Conservation (phyloP, 1,139 yeast genomes). For the Suhomyces taliae region DNA sequence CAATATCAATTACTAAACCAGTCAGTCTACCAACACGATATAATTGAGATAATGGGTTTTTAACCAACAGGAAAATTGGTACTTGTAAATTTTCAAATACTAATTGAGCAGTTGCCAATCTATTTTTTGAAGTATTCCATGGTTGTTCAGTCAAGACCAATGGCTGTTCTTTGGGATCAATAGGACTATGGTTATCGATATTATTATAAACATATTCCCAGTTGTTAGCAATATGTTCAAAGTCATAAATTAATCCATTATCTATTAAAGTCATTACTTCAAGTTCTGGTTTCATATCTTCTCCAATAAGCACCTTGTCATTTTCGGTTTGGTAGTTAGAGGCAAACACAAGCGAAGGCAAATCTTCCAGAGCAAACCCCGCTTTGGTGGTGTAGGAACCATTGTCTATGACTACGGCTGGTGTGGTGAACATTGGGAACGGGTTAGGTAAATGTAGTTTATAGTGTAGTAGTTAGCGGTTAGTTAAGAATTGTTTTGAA, state of each 20-base stretch:
- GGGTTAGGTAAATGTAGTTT: neutral
- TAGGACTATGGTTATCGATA: slow-evolving; percentile 43
- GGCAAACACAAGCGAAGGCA: slow-evolving; percentile 60
- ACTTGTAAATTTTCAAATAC: slow-evolving; percentile 66
- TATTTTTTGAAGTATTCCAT: slow-evolving; percentile 59
- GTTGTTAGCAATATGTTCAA: slow-evolving; percentile 57
- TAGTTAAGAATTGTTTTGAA: neutral
- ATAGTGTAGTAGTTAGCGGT: slow-evolving; percentile 3
- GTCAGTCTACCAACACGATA: slow-evolving; percentile 68
- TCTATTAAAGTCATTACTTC: slow-evolving; percentile 65
- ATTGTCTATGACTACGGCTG: slow-evolving; percentile 68
- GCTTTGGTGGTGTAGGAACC: slow-evolving; percentile 68
- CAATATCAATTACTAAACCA: slow-evolving; percentile 69
- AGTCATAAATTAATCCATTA: slow-evolving; percentile 65
- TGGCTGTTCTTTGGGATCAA: slow-evolving; percentile 56
- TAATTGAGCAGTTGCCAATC: slow-evolving; percentile 52
- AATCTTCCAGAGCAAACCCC: slow-evolving; percentile 65
- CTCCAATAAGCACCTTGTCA: slow-evolving; percentile 37
- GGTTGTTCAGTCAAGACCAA: slow-evolving; percentile 65
- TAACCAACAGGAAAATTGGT: slow-evolving; percentile 67
- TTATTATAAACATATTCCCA: slow-evolving; percentile 60
- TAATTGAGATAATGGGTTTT: slow-evolving; percentile 68
- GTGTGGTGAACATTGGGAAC: slow-evolving; percentile 28
- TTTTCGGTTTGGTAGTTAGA: slow-evolving; percentile 51
- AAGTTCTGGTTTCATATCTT: slow-evolving; percentile 48